Evolutionary conservation across 2,329 filamentous ascomycete species (phyloP).

Genomic region (Colletotrichum lentis): DNA sequence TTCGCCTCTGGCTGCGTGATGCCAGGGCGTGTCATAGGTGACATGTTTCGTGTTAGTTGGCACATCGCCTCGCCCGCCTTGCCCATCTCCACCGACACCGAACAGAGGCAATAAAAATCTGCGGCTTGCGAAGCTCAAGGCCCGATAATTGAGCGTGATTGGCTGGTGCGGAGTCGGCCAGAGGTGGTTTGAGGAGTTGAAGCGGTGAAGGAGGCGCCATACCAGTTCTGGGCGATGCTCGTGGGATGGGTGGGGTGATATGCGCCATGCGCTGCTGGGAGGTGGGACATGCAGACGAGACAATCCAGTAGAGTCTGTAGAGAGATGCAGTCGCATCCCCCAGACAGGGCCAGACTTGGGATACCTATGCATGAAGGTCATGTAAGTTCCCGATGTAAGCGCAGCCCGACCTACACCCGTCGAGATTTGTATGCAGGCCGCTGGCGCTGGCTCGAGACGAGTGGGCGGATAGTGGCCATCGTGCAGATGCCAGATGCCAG

Average conservation of each 20-base stretch:
- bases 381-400: slow-evolving; percentile 33
- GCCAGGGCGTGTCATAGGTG: slow-evolving; percentile 5
- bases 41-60: slow-evolving; percentile 5
- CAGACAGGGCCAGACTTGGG: slow-evolving; percentile 27
- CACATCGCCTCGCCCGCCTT: neutral
- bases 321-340: slow-evolving; percentile 11
- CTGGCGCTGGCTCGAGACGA: slow-evolving; percentile 20
- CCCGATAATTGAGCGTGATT: slow-evolving; percentile 19
- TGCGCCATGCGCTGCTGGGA: slow-evolving; percentile 28
- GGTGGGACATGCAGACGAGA: slow-evolving; percentile 24
- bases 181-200: slow-evolving; percentile 33
- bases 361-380: slow-evolving; percentile 28
- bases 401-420: slow-evolving; percentile 21
- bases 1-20: slow-evolving; percentile 9
- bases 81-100: neutral
- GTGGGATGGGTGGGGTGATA: slow-evolving; percentile 32
- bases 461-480: slow-evolving; percentile 27
- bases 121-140: slow-evolving; percentile 2
- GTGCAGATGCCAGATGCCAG: slow-evolving; percentile 35
- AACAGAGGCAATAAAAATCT: neutral
- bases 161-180: slow-evolving; percentile 28
- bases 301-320: slow-evolving; percentile 27
- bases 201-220: slow-evolving; percentile 41
- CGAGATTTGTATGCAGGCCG: slow-evolving; percentile 12
- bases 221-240: slow-evolving; percentile 36